Percentiles rank a stretch among this genome's conserved stretches.
These are phyloP conservation scores for Hemisphaericaspora subhashii DNA, from an alignment of 1,139 yeast genomes.

Conservation along the genomic window DNA sequence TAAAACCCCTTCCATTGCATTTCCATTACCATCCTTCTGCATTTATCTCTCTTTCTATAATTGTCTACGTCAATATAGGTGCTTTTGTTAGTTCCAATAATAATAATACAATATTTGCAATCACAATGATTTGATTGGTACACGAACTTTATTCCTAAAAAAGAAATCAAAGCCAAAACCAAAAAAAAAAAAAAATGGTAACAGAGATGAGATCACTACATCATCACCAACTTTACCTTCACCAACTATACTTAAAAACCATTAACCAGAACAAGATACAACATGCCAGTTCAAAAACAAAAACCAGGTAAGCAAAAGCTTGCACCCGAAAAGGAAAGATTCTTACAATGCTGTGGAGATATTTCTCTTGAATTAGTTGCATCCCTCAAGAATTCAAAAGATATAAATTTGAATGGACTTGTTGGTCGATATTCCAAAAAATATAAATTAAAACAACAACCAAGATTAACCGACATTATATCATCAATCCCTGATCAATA, in stretches of 20 bases:
- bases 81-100: too few species aligned
- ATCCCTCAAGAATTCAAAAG: constrained; percentile 71
- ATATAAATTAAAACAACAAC: constrained; percentile 88
- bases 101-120: too few species aligned
- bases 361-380: constrained; percentile 85
- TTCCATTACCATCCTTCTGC: too few species aligned
- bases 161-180: too few species aligned
- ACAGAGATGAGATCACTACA: neutral
- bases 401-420: constrained; percentile 86
- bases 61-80: too few species aligned
- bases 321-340: constrained; percentile 89
- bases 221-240: neutral
- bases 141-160: too few species aligned
- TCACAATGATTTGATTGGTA: too few species aligned
- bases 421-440: constrained; percentile 85
- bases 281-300: constrained; percentile 33
- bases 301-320: constrained; percentile 52
- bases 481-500: constrained; percentile 95
- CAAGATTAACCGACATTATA: constrained; percentile 91
- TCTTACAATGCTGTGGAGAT: constrained; percentile 90
- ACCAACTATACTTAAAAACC: neutral
- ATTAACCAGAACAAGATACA: neutral
- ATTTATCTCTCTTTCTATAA: too few species aligned
- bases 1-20: too few species aligned
- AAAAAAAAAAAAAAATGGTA: too few species aligned